Percentiles rank a stretch among this genome's conserved stretches.
These are phyloP conservation scores for Penicillium desertorum DNA, from an alignment of 495 filamentous ascomycete genomes.

Conservation along the genomic window DNA sequence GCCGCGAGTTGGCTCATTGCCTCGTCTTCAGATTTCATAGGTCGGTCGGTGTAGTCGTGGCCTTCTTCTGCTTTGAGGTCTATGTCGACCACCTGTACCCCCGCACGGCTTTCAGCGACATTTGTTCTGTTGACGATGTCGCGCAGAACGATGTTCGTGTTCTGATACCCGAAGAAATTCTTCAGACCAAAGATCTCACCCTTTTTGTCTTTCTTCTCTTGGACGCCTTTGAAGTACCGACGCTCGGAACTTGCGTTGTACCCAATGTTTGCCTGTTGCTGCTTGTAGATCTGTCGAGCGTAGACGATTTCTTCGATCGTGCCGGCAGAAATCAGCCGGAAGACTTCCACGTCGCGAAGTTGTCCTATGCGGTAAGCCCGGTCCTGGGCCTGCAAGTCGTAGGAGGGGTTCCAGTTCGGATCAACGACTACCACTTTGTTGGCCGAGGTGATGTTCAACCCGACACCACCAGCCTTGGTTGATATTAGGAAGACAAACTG, in stretches of 20 bases:
- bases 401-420: constrained; percentile 95
- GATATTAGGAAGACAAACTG: constrained; percentile 97
- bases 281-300: constrained; percentile 96
- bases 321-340: constrained; percentile 86
- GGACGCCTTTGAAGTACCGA: constrained; percentile 93
- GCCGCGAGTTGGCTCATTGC: constrained; percentile 78
- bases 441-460: constrained; percentile 93
- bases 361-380: constrained; percentile 96
- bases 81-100: constrained; percentile 74
- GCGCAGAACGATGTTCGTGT: constrained; percentile 74
- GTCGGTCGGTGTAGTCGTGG: constrained; percentile 12
- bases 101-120: constrained; percentile 86
- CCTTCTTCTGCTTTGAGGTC: constrained; percentile 64
- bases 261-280: constrained; percentile 96
- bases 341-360: constrained; percentile 90
- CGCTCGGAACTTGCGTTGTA: constrained; percentile 92
- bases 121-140: constrained; percentile 99
- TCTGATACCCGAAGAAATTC: constrained; percentile 84
- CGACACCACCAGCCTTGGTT: constrained; percentile 86
- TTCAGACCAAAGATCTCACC: constrained; percentile 91
- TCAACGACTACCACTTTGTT: constrained; percentile 99
- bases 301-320: constrained; percentile 98
- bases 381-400: constrained; percentile 94
- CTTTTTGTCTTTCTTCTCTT: constrained; percentile 74
- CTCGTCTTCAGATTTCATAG: constrained; percentile 41